Evolutionary conservation across 2,329 filamentous ascomycete genomes (phyloP), one percentile per base, ranked within the genome.

Genomic region (Paraconiothyrium brasiliense): DNA sequence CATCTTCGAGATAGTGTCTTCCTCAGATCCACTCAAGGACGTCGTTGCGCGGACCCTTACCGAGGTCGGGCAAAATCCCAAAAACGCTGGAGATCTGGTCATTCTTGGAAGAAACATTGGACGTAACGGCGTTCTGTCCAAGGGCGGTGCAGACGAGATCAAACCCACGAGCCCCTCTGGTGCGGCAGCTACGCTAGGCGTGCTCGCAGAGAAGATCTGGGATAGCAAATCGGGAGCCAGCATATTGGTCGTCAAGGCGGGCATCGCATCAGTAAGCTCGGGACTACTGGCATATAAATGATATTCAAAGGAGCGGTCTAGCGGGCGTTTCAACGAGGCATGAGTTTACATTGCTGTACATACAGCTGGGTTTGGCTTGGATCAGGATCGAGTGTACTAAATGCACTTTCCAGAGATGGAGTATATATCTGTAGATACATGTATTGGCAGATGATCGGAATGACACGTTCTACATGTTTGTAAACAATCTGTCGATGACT

Each of bases 51-150:
- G 84, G 4, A 90, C 90, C 0, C 83, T 84, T 55, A 77, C 82
- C 32, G 87, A 89, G 56, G 83, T 92, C 2, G 87, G 86, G 0
- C 85, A 86, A 61, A 84, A 84, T 20, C 82, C 85, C 0, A 85
- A 83, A 71, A 92, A 92, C 67, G 88, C 88, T 0, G 91, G 91
- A 2, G 90, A 93, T 71, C 80, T 94, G 24, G 82, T 94, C 16
- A 83, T 94, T 1, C 79, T 92, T 13, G 91, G 90, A 0, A 82
- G 89, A 39, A 79, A 79, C 46, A 67, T 74, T 39, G 63, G 62
- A 0, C 60, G 71, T 55, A 79, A 62, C 39, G 50, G 67, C 22
- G 34, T 62, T 4, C 61, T 52, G 13, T 35, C 44, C 76, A 81
- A 30, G 63, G 59, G 22, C 39, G 49, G 67, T 62, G 57, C 84